phyloP scores from a whole-genome alignment of 352 stramenopile species.

The Globisporangium cystogenes region DNA sequence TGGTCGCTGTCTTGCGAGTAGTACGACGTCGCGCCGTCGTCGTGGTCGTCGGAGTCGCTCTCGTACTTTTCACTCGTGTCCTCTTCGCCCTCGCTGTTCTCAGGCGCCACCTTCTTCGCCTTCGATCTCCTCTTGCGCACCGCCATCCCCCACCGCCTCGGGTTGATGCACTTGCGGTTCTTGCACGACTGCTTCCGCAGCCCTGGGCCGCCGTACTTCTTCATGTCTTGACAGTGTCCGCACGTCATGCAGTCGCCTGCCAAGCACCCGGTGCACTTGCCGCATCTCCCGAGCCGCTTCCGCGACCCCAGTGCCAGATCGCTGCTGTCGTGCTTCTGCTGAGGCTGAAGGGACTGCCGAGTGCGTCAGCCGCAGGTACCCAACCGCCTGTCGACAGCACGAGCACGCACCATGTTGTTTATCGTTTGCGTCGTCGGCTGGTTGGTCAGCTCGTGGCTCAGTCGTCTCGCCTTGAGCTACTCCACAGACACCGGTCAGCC shows the following conservation, averaged over 20 bases:
- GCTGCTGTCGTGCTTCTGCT: slow-evolving; percentile 29
- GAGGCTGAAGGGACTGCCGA: background rate
- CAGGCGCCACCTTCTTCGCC: slow-evolving; percentile 6
- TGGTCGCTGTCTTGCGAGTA: slow-evolving; percentile 54
- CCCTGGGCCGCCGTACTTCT: slow-evolving; percentile 83
- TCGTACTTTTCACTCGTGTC: slow-evolving; percentile 28
- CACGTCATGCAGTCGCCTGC: slow-evolving; percentile 84
- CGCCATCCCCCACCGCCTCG: slow-evolving; percentile 48
- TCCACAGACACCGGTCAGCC: background rate
- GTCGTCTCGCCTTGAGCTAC: slow-evolving; percentile 4
- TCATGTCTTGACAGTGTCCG: slow-evolving; percentile 87
- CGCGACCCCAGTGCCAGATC: slow-evolving; percentile 31
- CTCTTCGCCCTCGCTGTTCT: slow-evolving; percentile 17
- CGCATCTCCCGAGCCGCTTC: slow-evolving; percentile 73
- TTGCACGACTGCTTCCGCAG: slow-evolving; percentile 88
- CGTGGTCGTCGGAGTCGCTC: slow-evolving; percentile 19
- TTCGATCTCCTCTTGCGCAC: slow-evolving; percentile 32
- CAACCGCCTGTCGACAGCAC: background rate
- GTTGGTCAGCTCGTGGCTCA: slow-evolving; percentile 9
- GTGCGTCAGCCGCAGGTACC: background rate
- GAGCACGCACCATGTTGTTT: background rate
- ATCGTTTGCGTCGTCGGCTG: slow-evolving; percentile 5
- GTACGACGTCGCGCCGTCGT: slow-evolving; percentile 32
- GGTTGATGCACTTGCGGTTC: slow-evolving; percentile 76
- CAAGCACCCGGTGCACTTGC: slow-evolving; percentile 71